Evolutionary conservation across 1,139 yeast species (phyloP), one percentile per base, ranked within the genome.

Genomic region (Sporopachydermia cereana): DNA sequence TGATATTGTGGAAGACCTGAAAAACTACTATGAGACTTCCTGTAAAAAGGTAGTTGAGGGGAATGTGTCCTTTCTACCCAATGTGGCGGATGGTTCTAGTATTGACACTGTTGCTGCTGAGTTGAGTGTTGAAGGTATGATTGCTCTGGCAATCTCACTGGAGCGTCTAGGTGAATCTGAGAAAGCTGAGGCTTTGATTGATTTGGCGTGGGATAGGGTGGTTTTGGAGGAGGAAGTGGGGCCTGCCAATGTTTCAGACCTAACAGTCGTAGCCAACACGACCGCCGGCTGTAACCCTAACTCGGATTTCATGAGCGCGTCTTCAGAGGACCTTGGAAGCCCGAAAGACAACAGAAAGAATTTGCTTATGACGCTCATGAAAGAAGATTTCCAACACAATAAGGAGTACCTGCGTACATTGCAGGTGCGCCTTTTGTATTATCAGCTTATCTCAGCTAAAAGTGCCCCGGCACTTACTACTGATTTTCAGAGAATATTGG

Each of bases 211-310:
- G 39, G 39, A 34, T 34, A 16, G 39, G 22, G 39, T 34, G n/a
- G 22, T 34, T 34, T 21, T 34, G 22, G 20, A 34, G 39, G 39
- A 34, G n/a, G 39, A 34, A 34, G 17, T 7, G 17, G 39, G 39
- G n/a, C 12, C 12, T 12, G 14, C 30, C n/a, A n/a, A 27, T 12
- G 12, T 27, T 27, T 12, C 30, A 27, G 30, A 27, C 12, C 14
- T 12, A 12, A 12, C 30, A 12, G n/a, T n/a, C n/a, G 12, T n/a
- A 27, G n/a, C n/a, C n/a, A n/a, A n/a, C n/a, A n/a, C n/a, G n/a
- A n/a, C n/a, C n/a, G n/a, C n/a, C n/a, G n/a, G n/a, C n/a, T n/a
- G n/a, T n/a, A n/a, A n/a, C n/a, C n/a, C n/a, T n/a, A n/a, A n/a
- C n/a, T n/a, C n/a, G n/a, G n/a, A n/a, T n/a, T n/a, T n/a, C n/a